Evolutionary conservation across 78 protist species (phyloP).

Genomic region (Dictyostelium intermedium): DNA sequence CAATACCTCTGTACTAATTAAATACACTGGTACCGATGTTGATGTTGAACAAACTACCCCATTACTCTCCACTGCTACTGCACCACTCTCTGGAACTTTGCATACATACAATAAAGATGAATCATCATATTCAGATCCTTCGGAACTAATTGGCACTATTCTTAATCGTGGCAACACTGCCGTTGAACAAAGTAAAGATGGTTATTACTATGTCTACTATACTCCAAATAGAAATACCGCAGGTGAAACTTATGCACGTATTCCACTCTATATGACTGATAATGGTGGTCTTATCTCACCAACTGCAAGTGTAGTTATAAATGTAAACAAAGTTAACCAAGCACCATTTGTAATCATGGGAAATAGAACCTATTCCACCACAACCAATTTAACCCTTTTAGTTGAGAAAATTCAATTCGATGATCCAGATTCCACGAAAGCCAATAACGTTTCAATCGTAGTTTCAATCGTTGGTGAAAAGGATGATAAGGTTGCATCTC

Average conservation of each 20-base stretch:
- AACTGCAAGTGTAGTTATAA: not conserved
- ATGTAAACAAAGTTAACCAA: not conserved
- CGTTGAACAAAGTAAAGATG: not conserved
- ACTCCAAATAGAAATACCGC: not conserved
- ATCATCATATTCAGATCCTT: no score
- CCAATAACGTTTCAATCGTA: slow-evolving; percentile 1
- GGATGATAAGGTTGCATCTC: not conserved
- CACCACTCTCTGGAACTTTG: not conserved
- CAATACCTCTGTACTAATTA: not conserved
- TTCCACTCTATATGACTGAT: not conserved
- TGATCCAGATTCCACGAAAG: not conserved
- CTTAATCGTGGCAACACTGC: not conserved
- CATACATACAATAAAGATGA: not conserved
- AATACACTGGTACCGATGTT: not conserved
- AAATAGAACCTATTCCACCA: not conserved
- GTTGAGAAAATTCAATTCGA: not conserved
- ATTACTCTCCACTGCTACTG: not conserved
- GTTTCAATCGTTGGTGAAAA: slow-evolving; percentile 2
- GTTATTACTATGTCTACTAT: not conserved
- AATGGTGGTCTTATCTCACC: not conserved
- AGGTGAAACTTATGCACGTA: not conserved
- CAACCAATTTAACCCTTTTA: not conserved
- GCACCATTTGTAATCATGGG: slow-evolving; percentile 1
- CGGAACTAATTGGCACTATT: not conserved
- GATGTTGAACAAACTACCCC: not conserved